Percentiles rank a stretch among this genome's conserved stretches.
Evolutionary conservation across 2,329 filamentous ascomycete genomes (phyloP).

Genomic region (Aspergillus sojae): DNA sequence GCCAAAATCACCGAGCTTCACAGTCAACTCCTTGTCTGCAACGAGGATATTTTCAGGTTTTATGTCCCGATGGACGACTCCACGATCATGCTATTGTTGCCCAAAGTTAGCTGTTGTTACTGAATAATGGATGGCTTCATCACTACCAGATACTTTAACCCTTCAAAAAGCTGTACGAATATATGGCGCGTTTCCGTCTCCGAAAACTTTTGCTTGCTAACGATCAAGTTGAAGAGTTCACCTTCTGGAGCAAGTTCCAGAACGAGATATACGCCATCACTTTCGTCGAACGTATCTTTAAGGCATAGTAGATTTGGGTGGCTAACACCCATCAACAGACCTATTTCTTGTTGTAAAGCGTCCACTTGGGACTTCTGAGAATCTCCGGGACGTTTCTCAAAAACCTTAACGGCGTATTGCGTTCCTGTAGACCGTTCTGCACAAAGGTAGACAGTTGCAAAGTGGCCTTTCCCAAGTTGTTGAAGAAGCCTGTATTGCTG

Average conservation of each 20-base stretch:
- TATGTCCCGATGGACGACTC: conserved; percentile 96
- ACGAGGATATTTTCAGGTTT: conserved; percentile 96
- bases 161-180: conserved; percentile 89
- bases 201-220: conserved; percentile 83
- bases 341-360: conserved; percentile 91
- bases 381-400: conserved; percentile 79
- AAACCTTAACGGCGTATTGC: conserved; percentile 90
- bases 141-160: conserved; percentile 88
- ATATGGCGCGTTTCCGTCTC: conserved; percentile 84
- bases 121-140: background rate
- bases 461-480: conserved; percentile 91
- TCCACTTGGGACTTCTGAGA: conserved; percentile 84
- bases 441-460: conserved; percentile 90
- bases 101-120: background rate
- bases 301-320: conserved; percentile 91
- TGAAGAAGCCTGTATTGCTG: conserved; percentile 85
- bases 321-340: conserved; percentile 93
- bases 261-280: conserved; percentile 86
- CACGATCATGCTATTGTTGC: conserved; percentile 84
- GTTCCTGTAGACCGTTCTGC: conserved; percentile 81
- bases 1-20: conserved; percentile 95
- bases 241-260: conserved; percentile 89
- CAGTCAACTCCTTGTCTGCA: conserved; percentile 77
- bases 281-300: conserved; percentile 93
- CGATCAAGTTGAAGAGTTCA: conserved; percentile 94